phyloP scores from a whole-genome alignment of 768 basidiomycete genomes.

The Lactarius pseudohatsudake region DNA sequence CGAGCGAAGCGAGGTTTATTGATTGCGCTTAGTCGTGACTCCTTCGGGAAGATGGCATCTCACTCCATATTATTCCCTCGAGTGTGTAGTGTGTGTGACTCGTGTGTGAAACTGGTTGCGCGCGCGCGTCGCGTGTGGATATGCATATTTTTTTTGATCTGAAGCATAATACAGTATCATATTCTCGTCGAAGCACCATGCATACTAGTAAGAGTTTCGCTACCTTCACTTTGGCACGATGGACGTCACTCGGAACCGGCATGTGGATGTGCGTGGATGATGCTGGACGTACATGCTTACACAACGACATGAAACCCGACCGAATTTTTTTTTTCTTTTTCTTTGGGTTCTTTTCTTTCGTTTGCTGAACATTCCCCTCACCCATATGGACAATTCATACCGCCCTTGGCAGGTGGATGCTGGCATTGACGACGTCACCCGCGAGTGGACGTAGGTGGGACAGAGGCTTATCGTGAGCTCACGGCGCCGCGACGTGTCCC shows the following conservation, averaged over 20 bases:
- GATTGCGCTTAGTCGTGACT: background rate
- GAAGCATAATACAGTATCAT: background rate
- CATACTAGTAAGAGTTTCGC: background rate
- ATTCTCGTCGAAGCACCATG: background rate
- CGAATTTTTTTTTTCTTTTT: background rate
- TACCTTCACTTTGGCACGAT: background rate
- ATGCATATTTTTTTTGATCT: background rate
- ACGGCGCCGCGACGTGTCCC: slow-evolving; percentile 3
- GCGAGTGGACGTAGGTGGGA: no score
- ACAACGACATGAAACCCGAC: background rate
- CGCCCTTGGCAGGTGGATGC: background rate
- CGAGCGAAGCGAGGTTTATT: background rate
- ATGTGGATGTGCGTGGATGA: background rate
- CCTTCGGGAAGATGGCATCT: background rate
- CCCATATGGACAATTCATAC: background rate
- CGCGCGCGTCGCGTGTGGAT: background rate
- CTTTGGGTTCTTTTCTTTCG: background rate
- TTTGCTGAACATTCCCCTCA: background rate
- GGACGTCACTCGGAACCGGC: background rate
- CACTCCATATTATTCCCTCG: background rate
- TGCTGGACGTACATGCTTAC: background rate
- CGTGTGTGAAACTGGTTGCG: background rate
- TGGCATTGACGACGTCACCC: slow-evolving; percentile 4
- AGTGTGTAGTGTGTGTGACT: background rate
- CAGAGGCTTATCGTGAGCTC: no score